Evolutionary conservation across 2,329 filamentous ascomycete genomes (phyloP).

Genomic region (Pseudogymnoascus sp.): DNA sequence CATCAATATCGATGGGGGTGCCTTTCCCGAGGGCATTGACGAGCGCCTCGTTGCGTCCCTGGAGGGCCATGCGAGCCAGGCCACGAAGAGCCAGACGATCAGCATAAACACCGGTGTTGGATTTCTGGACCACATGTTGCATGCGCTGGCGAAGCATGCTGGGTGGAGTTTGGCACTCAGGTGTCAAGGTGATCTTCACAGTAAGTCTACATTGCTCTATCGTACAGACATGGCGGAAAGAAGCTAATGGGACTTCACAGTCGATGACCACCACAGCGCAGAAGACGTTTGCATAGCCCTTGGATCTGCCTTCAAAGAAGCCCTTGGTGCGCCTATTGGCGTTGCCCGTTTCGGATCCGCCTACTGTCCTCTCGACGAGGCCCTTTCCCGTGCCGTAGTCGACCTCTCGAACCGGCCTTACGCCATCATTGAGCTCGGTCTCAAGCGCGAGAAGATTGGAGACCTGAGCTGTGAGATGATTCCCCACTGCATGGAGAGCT

Average conservation of each 20-base stretch:
- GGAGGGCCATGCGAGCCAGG: slow-evolving; percentile 73
- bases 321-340: slow-evolving; percentile 70
- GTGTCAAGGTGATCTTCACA: slow-evolving; percentile 86
- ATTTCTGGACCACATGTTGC: slow-evolving; percentile 98
- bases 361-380: slow-evolving; percentile 92
- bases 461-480: slow-evolving; percentile 95
- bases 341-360: slow-evolving; percentile 86
- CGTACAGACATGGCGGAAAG: neutral
- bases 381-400: slow-evolving; percentile 85
- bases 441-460: slow-evolving; percentile 87
- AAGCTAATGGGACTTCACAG: slow-evolving; percentile 37
- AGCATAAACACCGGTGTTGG: slow-evolving; percentile 88
- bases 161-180: slow-evolving; percentile 84
- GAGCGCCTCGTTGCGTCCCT: slow-evolving; percentile 42
- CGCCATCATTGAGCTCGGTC: slow-evolving; percentile 73
- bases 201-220: slow-evolving; percentile 41
- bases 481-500: slow-evolving; percentile 89
- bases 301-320: slow-evolving; percentile 73
- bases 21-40: slow-evolving; percentile 60
- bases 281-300: slow-evolving; percentile 93
- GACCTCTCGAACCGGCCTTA: slow-evolving; percentile 91
- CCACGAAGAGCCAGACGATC: slow-evolving; percentile 78
- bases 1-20: slow-evolving; percentile 87
- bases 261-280: slow-evolving; percentile 97
- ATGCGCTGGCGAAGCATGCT: slow-evolving; percentile 90